These are phyloP conservation scores for Boletus eberwhitei DNA, from an alignment of 768 basidiomycete genomes.

Conservation along the genomic window DNA sequence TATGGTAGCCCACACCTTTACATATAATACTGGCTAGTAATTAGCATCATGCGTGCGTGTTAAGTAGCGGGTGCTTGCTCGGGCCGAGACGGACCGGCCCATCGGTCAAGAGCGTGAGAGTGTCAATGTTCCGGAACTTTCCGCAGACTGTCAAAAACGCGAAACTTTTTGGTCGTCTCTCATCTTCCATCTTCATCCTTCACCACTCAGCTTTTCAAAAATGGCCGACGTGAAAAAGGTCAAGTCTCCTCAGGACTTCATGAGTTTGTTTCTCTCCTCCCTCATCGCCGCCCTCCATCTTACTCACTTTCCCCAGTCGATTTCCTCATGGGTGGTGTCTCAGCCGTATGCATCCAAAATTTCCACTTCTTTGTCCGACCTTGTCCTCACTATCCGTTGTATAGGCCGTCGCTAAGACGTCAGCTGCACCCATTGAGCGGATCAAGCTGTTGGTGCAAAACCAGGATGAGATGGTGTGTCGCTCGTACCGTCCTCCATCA, in stretches of 20 bases:
- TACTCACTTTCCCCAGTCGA: conserved; percentile 53
- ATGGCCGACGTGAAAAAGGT: conserved; percentile 83
- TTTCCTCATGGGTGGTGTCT: conserved; percentile 96
- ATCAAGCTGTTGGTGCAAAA: conserved; percentile 98
- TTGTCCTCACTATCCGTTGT: conserved; percentile 22
- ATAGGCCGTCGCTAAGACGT: conserved; percentile 97
- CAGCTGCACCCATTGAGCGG: conserved; percentile 99
- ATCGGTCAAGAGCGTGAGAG: conserved; percentile 31
- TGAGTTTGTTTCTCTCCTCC: conserved; percentile 42
- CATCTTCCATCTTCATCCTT: conserved; percentile 43
- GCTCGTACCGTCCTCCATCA: not conserved
- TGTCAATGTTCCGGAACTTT: conserved; percentile 25
- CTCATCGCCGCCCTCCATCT: not conserved
- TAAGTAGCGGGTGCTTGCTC: no score
- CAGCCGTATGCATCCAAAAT: conserved; percentile 56
- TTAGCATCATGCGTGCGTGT: not conserved
- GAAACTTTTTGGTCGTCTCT: conserved; percentile 47
- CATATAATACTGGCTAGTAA: conserved; percentile 12
- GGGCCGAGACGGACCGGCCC: not conserved
- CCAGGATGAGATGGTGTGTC: conserved; percentile 98
- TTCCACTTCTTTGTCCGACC: not conserved
- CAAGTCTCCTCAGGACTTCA: conserved; percentile 91
- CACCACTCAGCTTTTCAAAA: conserved; percentile 56
- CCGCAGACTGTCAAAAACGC: conserved; percentile 37
- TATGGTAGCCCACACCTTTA: conserved; percentile 14